phyloP scores from a whole-genome alignment of 2,329 filamentous ascomycete species.

The Nigrograna mackinnonii region DNA sequence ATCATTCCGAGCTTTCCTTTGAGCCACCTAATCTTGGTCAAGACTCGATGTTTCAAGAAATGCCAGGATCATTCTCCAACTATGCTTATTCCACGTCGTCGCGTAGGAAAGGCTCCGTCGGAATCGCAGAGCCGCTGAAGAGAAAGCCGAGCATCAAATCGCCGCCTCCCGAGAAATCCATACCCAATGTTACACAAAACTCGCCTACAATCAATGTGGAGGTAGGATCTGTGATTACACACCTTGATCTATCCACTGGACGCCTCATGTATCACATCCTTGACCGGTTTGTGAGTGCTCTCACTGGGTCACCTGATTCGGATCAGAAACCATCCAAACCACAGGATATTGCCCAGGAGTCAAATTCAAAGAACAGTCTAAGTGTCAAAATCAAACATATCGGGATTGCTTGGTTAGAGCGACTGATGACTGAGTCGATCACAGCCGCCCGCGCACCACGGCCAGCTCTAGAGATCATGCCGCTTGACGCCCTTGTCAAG shows the following conservation, averaged over 20 bases:
- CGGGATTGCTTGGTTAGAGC: constrained; percentile 36
- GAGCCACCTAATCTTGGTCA: constrained; percentile 32
- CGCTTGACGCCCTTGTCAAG: constrained; percentile 31
- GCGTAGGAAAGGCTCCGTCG: constrained; percentile 25
- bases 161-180: constrained; percentile 4
- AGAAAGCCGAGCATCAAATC: constrained; percentile 15
- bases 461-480: constrained; percentile 23
- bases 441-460: constrained; percentile 3
- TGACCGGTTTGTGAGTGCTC: constrained; percentile 21
- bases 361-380: constrained; percentile 9
- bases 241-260: constrained; percentile 40
- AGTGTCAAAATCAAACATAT: constrained; percentile 30
- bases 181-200: constrained; percentile 11
- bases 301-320: constrained; percentile 9
- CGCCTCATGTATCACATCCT: constrained; percentile 37
- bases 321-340: constrained; percentile 8
- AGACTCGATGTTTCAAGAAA: constrained; percentile 43
- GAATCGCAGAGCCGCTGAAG: constrained; percentile 19
- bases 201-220: constrained; percentile 27
- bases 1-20: constrained; percentile 24
- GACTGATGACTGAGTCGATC: constrained; percentile 26
- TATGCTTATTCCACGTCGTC: constrained; percentile 48
- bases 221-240: constrained; percentile 35
- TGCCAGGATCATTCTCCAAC: constrained; percentile 53
- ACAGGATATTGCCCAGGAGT: not conserved